Evolutionary conservation across 2,329 filamentous ascomycete genomes (phyloP), one percentile per base, ranked within the genome.

Genomic region (Diaporthe ampelina): DNA sequence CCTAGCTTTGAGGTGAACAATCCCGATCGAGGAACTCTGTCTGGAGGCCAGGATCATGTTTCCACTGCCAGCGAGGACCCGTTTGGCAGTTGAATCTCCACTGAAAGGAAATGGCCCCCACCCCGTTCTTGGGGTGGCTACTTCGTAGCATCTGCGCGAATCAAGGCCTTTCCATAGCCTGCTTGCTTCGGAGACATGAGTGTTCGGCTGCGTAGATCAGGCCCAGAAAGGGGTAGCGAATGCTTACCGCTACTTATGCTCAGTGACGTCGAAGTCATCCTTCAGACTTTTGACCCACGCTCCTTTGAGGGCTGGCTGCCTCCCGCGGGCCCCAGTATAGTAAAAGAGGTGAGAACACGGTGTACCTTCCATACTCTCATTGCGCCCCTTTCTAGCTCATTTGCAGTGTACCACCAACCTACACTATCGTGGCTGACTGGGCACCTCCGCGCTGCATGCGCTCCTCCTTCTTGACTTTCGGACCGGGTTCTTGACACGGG

Each of bases 181-280:
- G 26, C 26, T 24, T 17, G 7, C 61, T 29, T 21, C 26, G 11
- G 29, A 50, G 19, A 35, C 24, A n/a, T 9, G 13, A 26, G 0
- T 4, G 0, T 21, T 26, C 3, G 15, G n/a, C 5, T 45, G 26
- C 15, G 59, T n/a, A 48, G 59, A 65, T 48, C 59, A 32, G n/a
- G 24, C 11, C 3, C 11, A 11, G 6, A 65, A 65, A 48, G 19
- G 26, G 40, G 15, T 21, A 9, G 6, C 17, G 19, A 48, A 32
- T 24, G 40, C 59, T 65, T 45, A 65, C 59, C 59, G 40, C 59
- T 48, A 35, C 40, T 32, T 32, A 15, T 32, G 40, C 37, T 26
- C 35, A 35, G 21, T 48, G 40, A 48, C 40, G 59, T 65, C 19
- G 59, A 10, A n/a, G 21, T 65, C 59, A 21, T 15, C 15, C 19